Evolutionary conservation across 139 green algal species (phyloP), one percentile per base, ranked within the genome.

Genomic region (Gonium pectorale): DNA sequence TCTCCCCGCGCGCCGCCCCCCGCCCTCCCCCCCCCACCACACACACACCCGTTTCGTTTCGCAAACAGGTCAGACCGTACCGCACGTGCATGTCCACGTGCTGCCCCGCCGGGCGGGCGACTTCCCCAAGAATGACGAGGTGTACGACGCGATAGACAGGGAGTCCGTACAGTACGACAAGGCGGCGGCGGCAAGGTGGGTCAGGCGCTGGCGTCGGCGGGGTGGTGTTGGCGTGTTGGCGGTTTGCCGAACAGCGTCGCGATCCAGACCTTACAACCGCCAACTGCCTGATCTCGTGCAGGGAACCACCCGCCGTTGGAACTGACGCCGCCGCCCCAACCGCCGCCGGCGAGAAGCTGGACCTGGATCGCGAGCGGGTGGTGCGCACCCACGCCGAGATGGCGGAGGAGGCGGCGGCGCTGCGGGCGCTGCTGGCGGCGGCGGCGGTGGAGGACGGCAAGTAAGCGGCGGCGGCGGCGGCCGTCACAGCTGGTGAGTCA

Each of bases 31-130:
- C 22, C 7, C 60, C n/a, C 21, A 3, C 27, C 60, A 7, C 5
- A 3, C n/a, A 19, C 33, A 29, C 33, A 24, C 37, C 38, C 24
- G 22, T 9, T 3, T 0, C 87, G 91, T 8, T 67, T 85, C 21
- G 95, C 96, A 4, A 21, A 0, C 77, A 83, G 97, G 97, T 0
- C 97, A 99, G 86, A 99, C 95, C 0, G 96, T 99, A 35, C 93
- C 96, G 6, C 97, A 99, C 90, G 94, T 99, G 35, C 97, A 99
- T 90, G 90, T 99, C 1, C 97, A 99, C 89, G 79, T 98, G 27
- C 86, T 99, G 80, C 97, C 97, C 0, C 86, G 97, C n/a, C 92
- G 82, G 56, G 24, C 78, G 2, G 93, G 93, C 5, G 96, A 99
- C 81, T 99, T 99, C 90, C 88, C 93, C 52, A 89, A 91, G 22